Conservation (phyloP, 495 filamentous ascomycete species). For the Lentithecium fluviatile region DNA sequence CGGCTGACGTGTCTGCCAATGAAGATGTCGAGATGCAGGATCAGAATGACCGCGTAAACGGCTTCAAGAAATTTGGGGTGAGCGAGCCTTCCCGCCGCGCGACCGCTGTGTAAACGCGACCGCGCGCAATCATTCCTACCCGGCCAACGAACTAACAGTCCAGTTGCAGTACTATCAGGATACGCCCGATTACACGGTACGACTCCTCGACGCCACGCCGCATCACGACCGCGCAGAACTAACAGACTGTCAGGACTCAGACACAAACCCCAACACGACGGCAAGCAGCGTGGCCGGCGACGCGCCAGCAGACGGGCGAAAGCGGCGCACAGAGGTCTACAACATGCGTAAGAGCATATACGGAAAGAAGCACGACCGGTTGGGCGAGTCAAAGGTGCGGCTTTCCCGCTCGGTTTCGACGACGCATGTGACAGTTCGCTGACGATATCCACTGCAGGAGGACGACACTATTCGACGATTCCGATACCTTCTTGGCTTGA, state of each 20-base stretch:
- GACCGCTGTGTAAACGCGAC: not conserved
- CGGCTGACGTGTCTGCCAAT: slow-evolving; percentile 35
- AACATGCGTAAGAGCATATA: slow-evolving; percentile 85
- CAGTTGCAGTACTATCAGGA: slow-evolving; percentile 57
- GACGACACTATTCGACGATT: slow-evolving; percentile 95
- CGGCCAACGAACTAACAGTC: slow-evolving; percentile 9
- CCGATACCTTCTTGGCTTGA: slow-evolving; percentile 91
- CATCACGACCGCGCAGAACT: slow-evolving; percentile 1
- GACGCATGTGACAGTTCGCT: not conserved
- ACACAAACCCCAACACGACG: slow-evolving; percentile 89
- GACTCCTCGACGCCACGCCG: not conserved
- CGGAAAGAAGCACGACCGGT: slow-evolving; percentile 86
- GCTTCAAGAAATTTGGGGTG: slow-evolving; percentile 29
- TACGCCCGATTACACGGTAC: slow-evolving; percentile 76
- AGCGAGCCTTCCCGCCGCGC: not conserved
- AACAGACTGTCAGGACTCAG: slow-evolving; percentile 61
- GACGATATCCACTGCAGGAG: slow-evolving; percentile 56
- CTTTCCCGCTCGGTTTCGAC: not conserved
- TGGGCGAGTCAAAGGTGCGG: slow-evolving; percentile 87
- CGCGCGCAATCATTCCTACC: not conserved
- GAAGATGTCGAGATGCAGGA: slow-evolving; percentile 36
- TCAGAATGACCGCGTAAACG: slow-evolving; percentile 16
- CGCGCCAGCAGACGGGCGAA: slow-evolving; percentile 69
- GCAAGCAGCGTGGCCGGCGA: slow-evolving; percentile 85
- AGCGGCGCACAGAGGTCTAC: slow-evolving; percentile 78